Evolutionary conservation across 164 flowering plant genomes (phyloP), one percentile per base, ranked within the genome.

Genomic region (Hamamelis virginiana): DNA sequence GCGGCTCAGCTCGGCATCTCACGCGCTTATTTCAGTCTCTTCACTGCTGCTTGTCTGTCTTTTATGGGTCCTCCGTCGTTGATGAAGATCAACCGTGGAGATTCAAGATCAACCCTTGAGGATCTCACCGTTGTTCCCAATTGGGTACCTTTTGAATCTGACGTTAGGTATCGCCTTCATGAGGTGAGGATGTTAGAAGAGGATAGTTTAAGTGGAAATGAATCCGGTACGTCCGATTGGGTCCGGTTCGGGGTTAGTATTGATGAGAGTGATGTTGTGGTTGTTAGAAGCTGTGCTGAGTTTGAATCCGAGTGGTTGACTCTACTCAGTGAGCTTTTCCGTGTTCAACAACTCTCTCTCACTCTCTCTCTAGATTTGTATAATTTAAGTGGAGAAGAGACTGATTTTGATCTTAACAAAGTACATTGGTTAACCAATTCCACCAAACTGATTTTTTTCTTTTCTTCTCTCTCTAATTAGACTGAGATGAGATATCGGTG

Each of bases 131-230:
- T 67, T 21, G 76, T 69, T 4, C 92, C 92, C 3, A 27, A 64
- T 1, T 88, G 95, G 92, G 53, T 88, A 15, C 82, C 86, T 1
- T 84, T 75, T 41, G 69, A 61, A 19, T 69, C 84, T 3, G 23
- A 56, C 16, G n/a, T 85, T 14, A 78, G 23, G 19, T 84, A 65
- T 57, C 81, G 76, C 3, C 64, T 19, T 5, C 76, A 83, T 56
- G 91, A 87, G 70, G 47, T 78, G 1, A 9, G 12, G 19, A 74
- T 25, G 70, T 8, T 51, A 66, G 4, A 65, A 9, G 76, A 77
- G 9, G 53, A 27, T 44, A 48, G 69, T 8, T n/a, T n/a, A n/a
- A 13, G 55, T 6, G 76, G 58, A 21, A 64, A 64, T 41, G 76
- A 53, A 15, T 70, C 86, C 0, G 84, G 78, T 0, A 66, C 77